Evolutionary conservation across 2,329 filamentous ascomycete species (phyloP), one percentile per base, ranked within the genome.

Genomic region (Nemania diffusa): DNA sequence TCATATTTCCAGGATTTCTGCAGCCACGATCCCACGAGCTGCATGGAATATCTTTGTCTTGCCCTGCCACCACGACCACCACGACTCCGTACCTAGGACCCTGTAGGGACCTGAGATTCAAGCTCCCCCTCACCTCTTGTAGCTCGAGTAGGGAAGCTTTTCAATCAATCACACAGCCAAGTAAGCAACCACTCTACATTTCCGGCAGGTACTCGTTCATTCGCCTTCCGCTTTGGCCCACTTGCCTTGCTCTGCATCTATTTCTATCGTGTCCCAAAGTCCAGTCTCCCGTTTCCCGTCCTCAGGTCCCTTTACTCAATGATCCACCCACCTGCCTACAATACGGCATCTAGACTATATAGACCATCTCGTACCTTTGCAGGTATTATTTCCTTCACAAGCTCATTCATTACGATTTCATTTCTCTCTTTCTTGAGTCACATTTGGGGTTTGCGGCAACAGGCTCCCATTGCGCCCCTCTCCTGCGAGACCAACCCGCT

Each of bases 21-120:
- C 65, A 56, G 40, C 61, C 55, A 53, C 64, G 56, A 64, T 66
- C 60, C 66, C 56, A 57, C 62, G 46, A 62, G 59, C 62, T 64
- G 69, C 63, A 69, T 62, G 63, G 67, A 61, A 63, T 51, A 59
- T 40, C 24, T 37, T 61, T 34, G 34, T 26, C 61, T n/a, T 40
- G 64, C 59, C 32, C 42, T 64, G 67, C 46, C 27, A 51, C 59
- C 11, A 37, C 51, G 29, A 65, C 26, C 9, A 7, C 46, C 17
- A 37, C 48, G 22, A 13, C 29, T 48, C 37, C 40, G 27, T 51
- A 51, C 57, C 62, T 58, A 17, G 22, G 15, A 56, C 37, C 26
- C 26, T 50, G 27, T 62, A n/a, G 58, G 50, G 32, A 62, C 50
- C 44, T 48, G 50, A 40, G 4, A 51, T 42, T 37, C 26, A 24